A percentile compares a stretch with the other conserved stretches of the same genome.
Conservation (phyloP, 345 rosid genomes). For the Populus deltoides region DNA sequence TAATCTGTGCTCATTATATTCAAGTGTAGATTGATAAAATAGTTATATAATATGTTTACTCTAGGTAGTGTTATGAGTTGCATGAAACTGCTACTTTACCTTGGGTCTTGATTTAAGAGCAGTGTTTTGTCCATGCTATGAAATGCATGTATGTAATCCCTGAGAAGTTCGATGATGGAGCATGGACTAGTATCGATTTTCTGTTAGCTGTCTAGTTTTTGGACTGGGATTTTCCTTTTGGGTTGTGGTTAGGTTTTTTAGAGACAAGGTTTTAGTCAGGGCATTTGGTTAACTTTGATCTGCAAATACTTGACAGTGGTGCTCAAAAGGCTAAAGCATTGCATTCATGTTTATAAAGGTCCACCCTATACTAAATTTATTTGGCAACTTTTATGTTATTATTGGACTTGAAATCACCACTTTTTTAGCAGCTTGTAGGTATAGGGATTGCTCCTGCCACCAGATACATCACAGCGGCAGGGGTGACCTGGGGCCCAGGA, state of each 20-base stretch:
- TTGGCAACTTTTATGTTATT: not conserved
- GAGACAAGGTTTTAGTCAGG: not conserved
- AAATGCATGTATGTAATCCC: not conserved
- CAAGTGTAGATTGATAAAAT: no score
- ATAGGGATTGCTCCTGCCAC: not conserved
- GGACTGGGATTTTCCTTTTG: not conserved
- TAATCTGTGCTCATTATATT: no score
- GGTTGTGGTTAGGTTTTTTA: not conserved
- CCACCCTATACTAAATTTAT: not conserved
- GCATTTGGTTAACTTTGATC: not conserved
- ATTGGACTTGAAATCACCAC: not conserved
- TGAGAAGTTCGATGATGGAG: slow-evolving; percentile 2
- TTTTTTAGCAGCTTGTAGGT: slow-evolving; percentile 10
- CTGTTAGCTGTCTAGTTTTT: not conserved
- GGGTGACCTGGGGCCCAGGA: not conserved
- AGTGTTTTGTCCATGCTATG: not conserved
- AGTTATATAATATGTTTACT: no score
- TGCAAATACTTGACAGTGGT: not conserved
- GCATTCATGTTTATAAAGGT: not conserved
- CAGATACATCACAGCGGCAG: not conserved
- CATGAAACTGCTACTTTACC: not conserved
- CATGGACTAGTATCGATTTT: slow-evolving; percentile 6
- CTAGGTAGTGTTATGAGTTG: no score
- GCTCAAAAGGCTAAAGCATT: not conserved
- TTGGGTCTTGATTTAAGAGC: not conserved